A percentile compares a stretch with the other conserved stretches of the same genome.
Evolutionary conservation across 257 asterid genomes (phyloP).

Genomic region (Gentiana macrophylla): DNA sequence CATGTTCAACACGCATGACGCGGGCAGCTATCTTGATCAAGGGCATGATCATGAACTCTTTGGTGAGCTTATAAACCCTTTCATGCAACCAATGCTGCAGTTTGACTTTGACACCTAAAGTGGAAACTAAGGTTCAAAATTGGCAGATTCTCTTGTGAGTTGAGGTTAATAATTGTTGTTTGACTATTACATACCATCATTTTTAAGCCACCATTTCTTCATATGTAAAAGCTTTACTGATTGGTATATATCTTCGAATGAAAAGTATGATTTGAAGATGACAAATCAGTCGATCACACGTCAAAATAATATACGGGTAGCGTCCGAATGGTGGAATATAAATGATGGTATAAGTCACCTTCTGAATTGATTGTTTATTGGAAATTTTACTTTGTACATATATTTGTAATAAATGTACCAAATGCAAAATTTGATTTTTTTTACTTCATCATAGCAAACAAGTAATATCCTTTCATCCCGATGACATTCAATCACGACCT

Average conservation of each 20-base stretch:
- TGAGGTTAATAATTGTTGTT: background rate
- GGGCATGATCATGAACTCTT: constrained; percentile 39
- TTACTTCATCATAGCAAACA: constrained; percentile 9
- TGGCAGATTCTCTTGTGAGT: background rate
- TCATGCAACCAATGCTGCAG: constrained; percentile 54
- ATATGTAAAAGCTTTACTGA: no score
- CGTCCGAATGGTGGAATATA: no score
- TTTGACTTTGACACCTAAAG: constrained; percentile 37
- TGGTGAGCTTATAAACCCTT: constrained; percentile 43
- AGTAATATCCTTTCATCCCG: background rate
- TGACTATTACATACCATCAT: background rate
- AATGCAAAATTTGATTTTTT: constrained; percentile 14
- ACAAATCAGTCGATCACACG: constrained; percentile 10
- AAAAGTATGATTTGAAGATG: background rate
- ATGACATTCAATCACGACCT: no score
- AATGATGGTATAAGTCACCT: no score
- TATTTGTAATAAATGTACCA: constrained; percentile 28
- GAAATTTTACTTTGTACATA: constrained; percentile 24
- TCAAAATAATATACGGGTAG: no score
- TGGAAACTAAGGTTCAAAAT: constrained; percentile 10
- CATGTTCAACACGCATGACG: constrained; percentile 31
- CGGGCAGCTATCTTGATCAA: constrained; percentile 26
- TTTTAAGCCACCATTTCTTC: no score
- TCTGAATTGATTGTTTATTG: no score
- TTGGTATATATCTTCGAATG: no score